These are phyloP conservation scores for Arabidopsis arenosa DNA, from an alignment of 345 rosid genomes.

Conservation along the genomic window DNA sequence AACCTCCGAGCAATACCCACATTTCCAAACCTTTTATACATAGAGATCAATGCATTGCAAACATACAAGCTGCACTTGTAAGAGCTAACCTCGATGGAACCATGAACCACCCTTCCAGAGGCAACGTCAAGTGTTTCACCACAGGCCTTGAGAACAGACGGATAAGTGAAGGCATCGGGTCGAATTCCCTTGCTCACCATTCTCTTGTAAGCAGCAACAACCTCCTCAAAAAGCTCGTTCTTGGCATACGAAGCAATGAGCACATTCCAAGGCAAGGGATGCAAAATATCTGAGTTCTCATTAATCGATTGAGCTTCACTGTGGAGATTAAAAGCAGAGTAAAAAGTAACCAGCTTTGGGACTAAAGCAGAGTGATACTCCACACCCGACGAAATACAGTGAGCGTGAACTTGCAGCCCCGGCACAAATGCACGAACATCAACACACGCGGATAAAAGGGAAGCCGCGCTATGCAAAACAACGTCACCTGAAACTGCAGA, in stretches of 20 bases:
- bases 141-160: conserved; percentile 82
- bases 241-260: conserved; percentile 60
- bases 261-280: conserved; percentile 76
- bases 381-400: conserved; percentile 55
- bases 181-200: conserved; percentile 62
- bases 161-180: conserved; percentile 80
- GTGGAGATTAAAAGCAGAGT: conserved; percentile 54
- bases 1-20: conserved; percentile 52
- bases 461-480: conserved; percentile 49
- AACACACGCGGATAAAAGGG: conserved; percentile 55
- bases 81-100: conserved; percentile 52
- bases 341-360: conserved; percentile 67
- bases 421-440: conserved; percentile 43
- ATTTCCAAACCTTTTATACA: conserved; percentile 72
- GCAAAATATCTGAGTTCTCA: conserved; percentile 50
- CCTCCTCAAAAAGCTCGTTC: conserved; percentile 53
- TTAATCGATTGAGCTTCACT: conserved; percentile 48
- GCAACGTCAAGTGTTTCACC: conserved; percentile 58
- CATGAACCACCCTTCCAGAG: conserved; percentile 66
- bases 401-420: conserved; percentile 70
- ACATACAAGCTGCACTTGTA: conserved; percentile 59
- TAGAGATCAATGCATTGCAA: conserved; percentile 73
- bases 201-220: conserved; percentile 53
- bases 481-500: conserved; percentile 35
- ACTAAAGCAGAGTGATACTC: conserved; percentile 59